Evolutionary conservation across 2,329 filamentous ascomycete genomes (phyloP), one percentile per base, ranked within the genome.

Genomic region (Shiraia bambusicola): DNA sequence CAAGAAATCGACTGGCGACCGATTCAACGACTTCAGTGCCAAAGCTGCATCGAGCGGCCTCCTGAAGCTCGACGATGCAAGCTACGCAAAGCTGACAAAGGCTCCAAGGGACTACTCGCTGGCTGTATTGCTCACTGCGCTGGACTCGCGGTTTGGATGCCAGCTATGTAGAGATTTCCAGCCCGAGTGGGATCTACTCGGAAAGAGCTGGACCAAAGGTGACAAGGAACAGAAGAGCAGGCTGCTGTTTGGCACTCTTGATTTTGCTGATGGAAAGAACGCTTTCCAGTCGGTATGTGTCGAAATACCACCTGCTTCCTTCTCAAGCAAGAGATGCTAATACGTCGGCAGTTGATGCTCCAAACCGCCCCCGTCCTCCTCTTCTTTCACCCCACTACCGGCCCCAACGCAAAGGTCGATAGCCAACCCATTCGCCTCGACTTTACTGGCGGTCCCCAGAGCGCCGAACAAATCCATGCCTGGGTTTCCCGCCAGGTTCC

Each of bases 351-450:
- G 92, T 80, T 97, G 56, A 84, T 87, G 70, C 83, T 98, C 29
- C 88, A 95, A 83, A 96, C 92, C 33, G 93, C 93, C 6, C 93
- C 93, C 1, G 86, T 97, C 28, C 78, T 98, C 30, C 74, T 96
- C 31, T 75, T 95, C 54, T 97, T 93, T 76, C 88, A 82, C 49
- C 89, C 93, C 16, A 96, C 91, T 4, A 72, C 78, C 41, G 93
- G 93, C 13, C 86, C 88, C 17, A 80, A 89, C 67, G 90, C 92
- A 37, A 85, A 81, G 53, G 62, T 81, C 32, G 81, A 86, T 41
- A 70, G 75, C 37, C 80, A 86, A 12, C 88, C 91, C 24, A 55
- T 86, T 30, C 83, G 89, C 72, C 93, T 87, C 66, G 92, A 97
- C 69, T 97, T 98, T 63, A 84, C 79, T 28, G 79, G 72, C 54